Conservation (phyloP, 2,329 filamentous ascomycete species). For the Aspergillus sergii region DNA sequence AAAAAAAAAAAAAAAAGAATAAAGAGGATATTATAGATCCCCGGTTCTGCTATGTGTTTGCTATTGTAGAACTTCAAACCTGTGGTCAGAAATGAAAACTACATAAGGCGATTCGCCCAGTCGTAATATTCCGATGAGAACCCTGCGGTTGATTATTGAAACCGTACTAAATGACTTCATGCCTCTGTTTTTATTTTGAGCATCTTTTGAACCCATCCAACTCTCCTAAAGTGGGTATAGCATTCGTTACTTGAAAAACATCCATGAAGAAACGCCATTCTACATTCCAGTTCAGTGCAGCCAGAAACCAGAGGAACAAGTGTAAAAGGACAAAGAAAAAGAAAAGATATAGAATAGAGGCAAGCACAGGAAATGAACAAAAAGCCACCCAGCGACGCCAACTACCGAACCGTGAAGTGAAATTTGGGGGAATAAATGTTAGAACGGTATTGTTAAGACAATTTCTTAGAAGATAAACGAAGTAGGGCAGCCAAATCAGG, state of each 20-base stretch:
- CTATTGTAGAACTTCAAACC: not conserved
- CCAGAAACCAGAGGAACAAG: not conserved
- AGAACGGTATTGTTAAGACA: slow-evolving; percentile 7
- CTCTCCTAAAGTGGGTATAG: slow-evolving; percentile 9
- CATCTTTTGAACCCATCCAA: not conserved
- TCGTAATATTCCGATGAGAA: not conserved
- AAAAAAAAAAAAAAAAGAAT: not conserved
- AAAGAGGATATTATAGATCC: not conserved
- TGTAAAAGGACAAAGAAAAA: not conserved
- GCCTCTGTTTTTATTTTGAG: not conserved
- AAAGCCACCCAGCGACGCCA: slow-evolving; percentile 4
- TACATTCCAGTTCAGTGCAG: not conserved
- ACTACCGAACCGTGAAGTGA: not conserved
- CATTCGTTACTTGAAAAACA: not conserved
- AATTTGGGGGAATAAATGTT: not conserved
- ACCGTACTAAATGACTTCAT: not conserved
- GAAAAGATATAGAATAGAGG: not conserved
- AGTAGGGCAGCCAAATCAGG: not conserved
- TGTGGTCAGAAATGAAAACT: not conserved
- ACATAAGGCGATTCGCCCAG: not conserved
- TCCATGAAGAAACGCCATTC: slow-evolving; percentile 10
- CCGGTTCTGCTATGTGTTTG: not conserved
- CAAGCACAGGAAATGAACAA: not conserved
- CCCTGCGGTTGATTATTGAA: not conserved
- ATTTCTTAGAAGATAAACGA: slow-evolving; percentile 6